These are phyloP conservation scores for Capronia coronata DNA, from an alignment of 2,329 filamentous ascomycete species.

Conservation along the genomic window DNA sequence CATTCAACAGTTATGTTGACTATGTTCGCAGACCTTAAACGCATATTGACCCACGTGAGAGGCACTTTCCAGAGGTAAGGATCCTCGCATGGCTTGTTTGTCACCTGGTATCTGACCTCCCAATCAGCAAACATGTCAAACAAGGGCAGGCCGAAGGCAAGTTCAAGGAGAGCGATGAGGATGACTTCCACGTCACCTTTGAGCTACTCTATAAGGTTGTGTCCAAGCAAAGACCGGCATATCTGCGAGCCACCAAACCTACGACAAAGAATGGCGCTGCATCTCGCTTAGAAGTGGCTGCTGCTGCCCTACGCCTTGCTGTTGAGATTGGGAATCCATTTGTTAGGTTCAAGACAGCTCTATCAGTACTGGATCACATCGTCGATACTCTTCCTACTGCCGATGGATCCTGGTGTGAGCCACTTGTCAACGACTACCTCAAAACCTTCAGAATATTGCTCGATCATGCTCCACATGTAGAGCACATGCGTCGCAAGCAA, in stretches of 20 bases:
- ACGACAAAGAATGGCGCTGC: conserved; percentile 46
- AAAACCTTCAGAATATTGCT: conserved; percentile 68
- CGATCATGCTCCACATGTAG: conserved; percentile 67
- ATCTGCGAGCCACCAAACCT: conserved; percentile 49
- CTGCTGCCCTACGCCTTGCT: conserved; percentile 63
- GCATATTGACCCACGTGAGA: conserved; percentile 51
- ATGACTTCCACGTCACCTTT: conserved; percentile 72
- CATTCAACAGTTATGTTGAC: conserved; percentile 19
- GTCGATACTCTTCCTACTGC: conserved; percentile 62
- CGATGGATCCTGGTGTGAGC: conserved; percentile 57
- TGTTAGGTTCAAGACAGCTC: conserved; percentile 70
- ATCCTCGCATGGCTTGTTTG: background rate
- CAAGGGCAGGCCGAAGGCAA: background rate
- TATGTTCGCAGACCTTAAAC: conserved; percentile 46
- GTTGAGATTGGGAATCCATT: conserved; percentile 62
- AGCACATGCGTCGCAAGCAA: conserved; percentile 62
- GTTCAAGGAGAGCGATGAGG: conserved; percentile 55
- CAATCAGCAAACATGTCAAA: background rate
- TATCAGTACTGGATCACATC: conserved; percentile 73
- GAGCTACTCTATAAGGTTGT: conserved; percentile 71
- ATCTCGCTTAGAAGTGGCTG: conserved; percentile 60
- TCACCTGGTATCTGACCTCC: background rate
- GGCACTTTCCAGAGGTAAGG: conserved; percentile 8
- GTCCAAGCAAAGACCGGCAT: conserved; percentile 61
- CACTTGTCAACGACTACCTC: conserved; percentile 68